Base-by-base conservation (phyloP, 371 early-diverging fungal genomes). In the Nematocida major region DNA sequence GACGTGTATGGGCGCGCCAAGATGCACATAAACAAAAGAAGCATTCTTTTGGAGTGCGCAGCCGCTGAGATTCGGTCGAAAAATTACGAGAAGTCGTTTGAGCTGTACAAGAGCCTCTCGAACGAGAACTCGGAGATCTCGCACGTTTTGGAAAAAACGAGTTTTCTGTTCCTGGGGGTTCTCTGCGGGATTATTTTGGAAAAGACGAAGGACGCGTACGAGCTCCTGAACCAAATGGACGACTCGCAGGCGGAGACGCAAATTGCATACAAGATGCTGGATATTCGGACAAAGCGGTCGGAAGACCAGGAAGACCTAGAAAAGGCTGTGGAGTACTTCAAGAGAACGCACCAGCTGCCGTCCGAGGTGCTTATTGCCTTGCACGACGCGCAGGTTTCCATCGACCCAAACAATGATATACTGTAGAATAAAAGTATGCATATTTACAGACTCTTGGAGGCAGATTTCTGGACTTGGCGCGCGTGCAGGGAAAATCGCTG, bases 401-500 rank as follows among this genome's bases (percentile, higher is more conserved):
- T 73, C 51, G 76, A 73, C 32, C 76, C 76, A 34, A 49, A 73
- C 45, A 59, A 62, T 63, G 76, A 73, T 43, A 73, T 73, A 36
- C 51, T 73, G 28, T 73, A 57, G 57, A 63, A 61, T 20, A 38
- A 63, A 63, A 15, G 43, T 68, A 68, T 53, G 22, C 57, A 39
- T 57, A 57, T 36, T 28, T 15, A 15, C 18, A 13, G 13, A 53
- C 13, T 26, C 24, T 20, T 22, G 18, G 24, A 53, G 13, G 24
- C 13, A n/a, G 13, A 24, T 53, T 53, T 43, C n/a, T 11, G 45
- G 45, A 13, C 45, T 43, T 9, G 45, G 45, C 45, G 11, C 45
- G n/a, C 11, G 45, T 43, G 11, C 11, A 13, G n/a, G 11, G 11
- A 13, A 9, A 13, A 43, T 43, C n/a, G 7, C 53, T 7, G 13